Conservation (phyloP, 768 basidiomycete genomes). For the Mycena capillaripes region DNA sequence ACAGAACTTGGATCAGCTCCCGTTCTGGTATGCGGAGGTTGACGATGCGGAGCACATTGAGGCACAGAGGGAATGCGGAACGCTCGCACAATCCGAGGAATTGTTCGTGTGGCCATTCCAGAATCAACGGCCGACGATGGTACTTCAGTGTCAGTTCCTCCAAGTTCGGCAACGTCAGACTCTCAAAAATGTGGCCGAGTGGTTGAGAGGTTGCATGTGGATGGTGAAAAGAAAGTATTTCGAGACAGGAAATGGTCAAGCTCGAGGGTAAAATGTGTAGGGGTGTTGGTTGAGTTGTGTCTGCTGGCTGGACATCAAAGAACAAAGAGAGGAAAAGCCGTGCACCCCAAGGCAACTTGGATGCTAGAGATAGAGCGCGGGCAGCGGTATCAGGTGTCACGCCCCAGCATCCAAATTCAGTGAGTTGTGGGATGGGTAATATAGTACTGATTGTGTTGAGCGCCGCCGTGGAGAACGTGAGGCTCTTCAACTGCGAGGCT, state of each 20-base stretch:
- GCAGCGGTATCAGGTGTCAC: neutral
- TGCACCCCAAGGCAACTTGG: neutral
- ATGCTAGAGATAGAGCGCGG: neutral
- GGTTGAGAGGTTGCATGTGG: neutral
- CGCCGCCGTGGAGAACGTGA: neutral
- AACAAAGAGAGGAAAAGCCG: neutral
- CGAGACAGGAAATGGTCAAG: neutral
- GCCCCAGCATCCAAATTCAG: neutral
- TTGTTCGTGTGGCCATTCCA: neutral
- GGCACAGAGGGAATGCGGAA: neutral
- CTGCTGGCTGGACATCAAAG: neutral
- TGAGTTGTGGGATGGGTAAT: neutral
- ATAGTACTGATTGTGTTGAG: neutral
- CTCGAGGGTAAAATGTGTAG: neutral
- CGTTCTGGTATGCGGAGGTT: neutral
- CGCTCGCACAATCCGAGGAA: neutral
- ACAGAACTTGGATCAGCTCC: slow-evolving; percentile 1
- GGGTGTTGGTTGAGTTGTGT: neutral
- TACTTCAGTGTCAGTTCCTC: neutral
- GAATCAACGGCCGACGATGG: neutral
- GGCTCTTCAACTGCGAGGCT: neutral
- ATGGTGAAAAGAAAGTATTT: neutral
- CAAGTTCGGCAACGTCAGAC: neutral
- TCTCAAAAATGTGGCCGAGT: neutral
- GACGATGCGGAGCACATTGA: neutral